A percentile compares a stretch with the other conserved stretches of the same genome.
These are phyloP conservation scores for Meripilus lineatus DNA, from an alignment of 1,284 basidiomycete species.

Conservation along the genomic window DNA sequence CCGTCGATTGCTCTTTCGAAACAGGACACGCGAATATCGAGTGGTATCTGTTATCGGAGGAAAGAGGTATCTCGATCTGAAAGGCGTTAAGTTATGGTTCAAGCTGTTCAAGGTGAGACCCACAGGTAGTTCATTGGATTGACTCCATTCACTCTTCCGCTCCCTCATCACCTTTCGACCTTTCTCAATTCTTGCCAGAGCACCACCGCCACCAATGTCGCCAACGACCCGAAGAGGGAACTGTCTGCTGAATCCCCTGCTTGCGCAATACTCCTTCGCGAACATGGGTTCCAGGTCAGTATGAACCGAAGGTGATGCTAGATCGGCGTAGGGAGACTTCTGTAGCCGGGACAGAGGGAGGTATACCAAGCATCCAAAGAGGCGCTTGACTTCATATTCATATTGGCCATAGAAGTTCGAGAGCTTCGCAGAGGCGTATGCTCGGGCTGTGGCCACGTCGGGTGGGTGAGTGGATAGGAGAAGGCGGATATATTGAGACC, in stretches of 20 bases:
- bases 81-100: not conserved
- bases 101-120: slow-evolving; percentile 3
- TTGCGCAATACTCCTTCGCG: slow-evolving; percentile 85
- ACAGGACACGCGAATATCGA: slow-evolving; percentile 98
- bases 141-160: slow-evolving; percentile 86
- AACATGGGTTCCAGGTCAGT: slow-evolving; percentile 79
- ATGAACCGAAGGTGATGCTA: slow-evolving; percentile 66
- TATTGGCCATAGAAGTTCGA: slow-evolving; percentile 64
- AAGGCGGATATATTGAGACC: slow-evolving; percentile 78
- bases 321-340: slow-evolving; percentile 69
- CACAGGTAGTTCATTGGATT: slow-evolving; percentile 88
- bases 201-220: slow-evolving; percentile 88
- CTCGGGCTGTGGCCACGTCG: slow-evolving; percentile 54
- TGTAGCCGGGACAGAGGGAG: slow-evolving; percentile 61
- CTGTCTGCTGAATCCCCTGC: slow-evolving; percentile 82
- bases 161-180: slow-evolving; percentile 90
- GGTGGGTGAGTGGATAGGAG: slow-evolving; percentile 56
- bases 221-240: slow-evolving; percentile 84
- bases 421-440: slow-evolving; percentile 71
- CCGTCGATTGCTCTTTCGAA: slow-evolving; percentile 94
- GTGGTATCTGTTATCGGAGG: slow-evolving; percentile 86
- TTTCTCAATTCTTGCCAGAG: slow-evolving; percentile 87
- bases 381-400: slow-evolving; percentile 62
- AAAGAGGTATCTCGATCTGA: slow-evolving; percentile 61
- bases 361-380: slow-evolving; percentile 76